Evolutionary conservation across 352 stramenopile genomes (phyloP).

Genomic region (Globisporangium cederbergense): DNA sequence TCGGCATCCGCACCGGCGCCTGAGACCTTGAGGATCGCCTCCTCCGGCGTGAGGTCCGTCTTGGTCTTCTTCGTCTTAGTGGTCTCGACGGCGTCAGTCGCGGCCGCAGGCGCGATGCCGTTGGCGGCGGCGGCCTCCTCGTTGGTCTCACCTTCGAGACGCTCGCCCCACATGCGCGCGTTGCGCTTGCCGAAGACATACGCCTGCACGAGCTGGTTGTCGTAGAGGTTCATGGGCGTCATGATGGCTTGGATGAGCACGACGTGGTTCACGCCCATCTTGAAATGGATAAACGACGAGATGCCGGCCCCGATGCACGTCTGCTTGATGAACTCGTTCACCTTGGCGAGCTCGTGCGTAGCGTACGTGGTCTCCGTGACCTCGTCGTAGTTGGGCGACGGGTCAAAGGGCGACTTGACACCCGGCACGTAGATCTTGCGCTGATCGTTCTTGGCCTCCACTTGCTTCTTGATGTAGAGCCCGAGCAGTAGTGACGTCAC

Average conservation of each 20-base stretch:
- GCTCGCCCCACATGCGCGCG: slow-evolving; percentile 77
- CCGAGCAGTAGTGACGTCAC: slow-evolving; percentile 53
- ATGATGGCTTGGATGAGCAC: slow-evolving; percentile 85
- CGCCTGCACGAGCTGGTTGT: slow-evolving; percentile 74
- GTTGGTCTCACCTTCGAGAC: slow-evolving; percentile 69
- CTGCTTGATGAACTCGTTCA: slow-evolving; percentile 81
- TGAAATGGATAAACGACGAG: slow-evolving; percentile 78
- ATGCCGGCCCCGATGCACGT: slow-evolving; percentile 76
- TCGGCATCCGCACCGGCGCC: slow-evolving; percentile 68
- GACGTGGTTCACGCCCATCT: slow-evolving; percentile 87
- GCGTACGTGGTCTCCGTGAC: slow-evolving; percentile 81
- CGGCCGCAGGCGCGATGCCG: slow-evolving; percentile 14
- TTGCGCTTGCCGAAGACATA: slow-evolving; percentile 66
- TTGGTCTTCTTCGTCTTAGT: slow-evolving; percentile 24
- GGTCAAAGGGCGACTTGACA: slow-evolving; percentile 74
- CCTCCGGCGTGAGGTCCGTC: slow-evolving; percentile 35
- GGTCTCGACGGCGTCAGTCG: background rate
- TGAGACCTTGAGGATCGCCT: slow-evolving; percentile 66
- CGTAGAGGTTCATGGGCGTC: slow-evolving; percentile 80
- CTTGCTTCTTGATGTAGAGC: slow-evolving; percentile 70
- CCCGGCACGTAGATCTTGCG: slow-evolving; percentile 77
- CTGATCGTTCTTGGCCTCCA: slow-evolving; percentile 71
- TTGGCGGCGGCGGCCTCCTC: slow-evolving; percentile 41
- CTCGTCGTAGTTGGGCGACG: slow-evolving; percentile 72
- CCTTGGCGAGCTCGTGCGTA: slow-evolving; percentile 63